phyloP scores from a whole-genome alignment of 1,284 basidiomycete species.

The Pyrrhoderma lamaoense region DNA sequence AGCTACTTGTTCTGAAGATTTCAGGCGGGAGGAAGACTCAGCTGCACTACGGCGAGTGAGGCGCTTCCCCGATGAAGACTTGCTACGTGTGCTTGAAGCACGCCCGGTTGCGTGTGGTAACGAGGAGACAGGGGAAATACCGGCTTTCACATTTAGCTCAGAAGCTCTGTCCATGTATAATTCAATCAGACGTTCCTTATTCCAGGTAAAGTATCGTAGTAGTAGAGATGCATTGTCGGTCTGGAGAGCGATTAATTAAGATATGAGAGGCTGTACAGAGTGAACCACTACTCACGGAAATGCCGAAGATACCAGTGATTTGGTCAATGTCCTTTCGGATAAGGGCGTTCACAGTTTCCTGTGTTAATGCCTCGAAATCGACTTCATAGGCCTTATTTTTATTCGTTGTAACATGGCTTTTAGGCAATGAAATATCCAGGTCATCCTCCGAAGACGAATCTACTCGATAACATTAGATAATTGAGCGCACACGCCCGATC shows the following conservation, averaged over 20 bases:
- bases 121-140: constrained; percentile 37
- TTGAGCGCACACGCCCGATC: background rate
- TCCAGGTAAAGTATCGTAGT: constrained; percentile 86
- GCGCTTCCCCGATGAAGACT: constrained; percentile 28
- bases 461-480: background rate
- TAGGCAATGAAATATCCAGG: constrained; percentile 35
- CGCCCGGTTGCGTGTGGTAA: constrained; percentile 26
- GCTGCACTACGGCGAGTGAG: constrained; percentile 38
- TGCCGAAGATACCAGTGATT: constrained; percentile 77
- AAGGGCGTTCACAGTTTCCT: constrained; percentile 64
- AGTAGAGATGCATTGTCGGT: constrained; percentile 63
- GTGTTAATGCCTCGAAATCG: constrained; percentile 69
- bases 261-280: background rate
- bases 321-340: constrained; percentile 78
- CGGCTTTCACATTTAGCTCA: constrained; percentile 64
- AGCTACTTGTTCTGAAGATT: constrained; percentile 20
- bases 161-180: constrained; percentile 88
- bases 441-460: constrained; percentile 21
- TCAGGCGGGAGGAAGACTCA: constrained; percentile 29
- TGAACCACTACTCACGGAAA: constrained; percentile 57
- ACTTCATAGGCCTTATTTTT: constrained; percentile 71
- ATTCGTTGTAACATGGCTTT: constrained; percentile 44
- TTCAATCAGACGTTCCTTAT: constrained; percentile 93
- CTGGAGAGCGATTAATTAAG: constrained; percentile 28
- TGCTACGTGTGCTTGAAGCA: constrained; percentile 6